Evolutionary conservation across 2,329 filamentous ascomycete genomes (phyloP).

Genomic region (Stagonosporopsis vannaccii): DNA sequence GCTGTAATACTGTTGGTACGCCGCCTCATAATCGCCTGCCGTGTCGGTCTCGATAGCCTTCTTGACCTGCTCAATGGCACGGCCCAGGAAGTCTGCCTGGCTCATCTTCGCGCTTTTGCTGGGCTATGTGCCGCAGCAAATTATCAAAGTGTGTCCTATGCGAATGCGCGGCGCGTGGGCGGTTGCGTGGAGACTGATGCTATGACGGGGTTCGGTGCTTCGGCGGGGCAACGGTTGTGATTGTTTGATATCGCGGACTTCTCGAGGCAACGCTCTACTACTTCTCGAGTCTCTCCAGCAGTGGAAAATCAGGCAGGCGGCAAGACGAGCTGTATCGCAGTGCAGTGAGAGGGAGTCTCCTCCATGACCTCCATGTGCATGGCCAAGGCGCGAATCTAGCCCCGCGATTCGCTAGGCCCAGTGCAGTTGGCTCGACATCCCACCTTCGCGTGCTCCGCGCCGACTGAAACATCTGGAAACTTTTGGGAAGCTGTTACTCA

Average conservation of each 20-base stretch:
- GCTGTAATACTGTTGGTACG: constrained; percentile 94
- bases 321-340: neutral
- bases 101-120: constrained; percentile 69
- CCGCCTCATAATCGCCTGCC: constrained; percentile 94
- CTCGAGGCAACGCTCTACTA: neutral
- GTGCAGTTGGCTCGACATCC: constrained; percentile 32
- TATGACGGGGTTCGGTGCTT: constrained; percentile 19
- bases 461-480: constrained; percentile 19
- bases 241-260: neutral
- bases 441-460: constrained; percentile 31
- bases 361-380: constrained; percentile 8
- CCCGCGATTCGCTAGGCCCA: constrained; percentile 32
- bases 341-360: constrained; percentile 7
- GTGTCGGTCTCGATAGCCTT: constrained; percentile 98
- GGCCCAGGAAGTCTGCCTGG: constrained; percentile 94
- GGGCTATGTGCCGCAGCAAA: constrained; percentile 14
- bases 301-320: neutral
- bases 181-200: constrained; percentile 8
- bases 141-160: neutral
- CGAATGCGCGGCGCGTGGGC: constrained; percentile 20
- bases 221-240: constrained; percentile 13
- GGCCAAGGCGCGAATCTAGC: constrained; percentile 20
- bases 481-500: constrained; percentile 34
- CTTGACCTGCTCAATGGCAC: constrained; percentile 95
- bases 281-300: neutral